Percentiles rank a stretch among this genome's conserved stretches.
Conservation (phyloP, 2,329 filamentous ascomycete genomes). For the Gnomoniopsis smithogilvyi region DNA sequence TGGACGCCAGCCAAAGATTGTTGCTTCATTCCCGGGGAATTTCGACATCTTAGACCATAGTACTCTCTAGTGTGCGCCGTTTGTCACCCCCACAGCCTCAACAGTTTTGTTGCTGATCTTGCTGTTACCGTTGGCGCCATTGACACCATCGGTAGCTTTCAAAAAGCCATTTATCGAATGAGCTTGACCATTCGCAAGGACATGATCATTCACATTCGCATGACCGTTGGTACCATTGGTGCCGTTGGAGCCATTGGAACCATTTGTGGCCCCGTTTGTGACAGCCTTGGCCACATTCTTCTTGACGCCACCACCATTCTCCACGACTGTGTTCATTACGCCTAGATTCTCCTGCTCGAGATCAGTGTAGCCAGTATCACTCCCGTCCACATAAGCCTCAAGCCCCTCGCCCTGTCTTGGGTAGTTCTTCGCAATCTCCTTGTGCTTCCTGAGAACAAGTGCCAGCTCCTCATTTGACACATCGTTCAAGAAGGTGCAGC, state of each 20-base stretch:
- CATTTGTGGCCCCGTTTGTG: constrained; percentile 30
- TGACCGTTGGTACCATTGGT: background rate
- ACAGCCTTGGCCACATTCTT: constrained; percentile 36
- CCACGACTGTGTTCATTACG: constrained; percentile 38
- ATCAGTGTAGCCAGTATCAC: constrained; percentile 59
- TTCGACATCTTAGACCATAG: too few species aligned
- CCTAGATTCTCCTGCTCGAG: constrained; percentile 34
- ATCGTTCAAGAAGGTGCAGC: constrained; percentile 67
- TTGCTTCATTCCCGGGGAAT: too few species aligned
- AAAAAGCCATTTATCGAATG: too few species aligned
- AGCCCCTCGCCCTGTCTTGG: constrained; percentile 63
- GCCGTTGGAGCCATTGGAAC: background rate
- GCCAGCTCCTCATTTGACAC: constrained; percentile 61
- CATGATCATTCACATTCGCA: background rate
- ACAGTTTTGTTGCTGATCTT: background rate
- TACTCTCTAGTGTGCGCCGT: too few species aligned
- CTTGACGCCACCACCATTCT: constrained; percentile 31
- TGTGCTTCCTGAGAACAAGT: constrained; percentile 58
- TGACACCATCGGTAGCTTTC: too few species aligned
- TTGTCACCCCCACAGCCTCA: constrained; percentile 5
- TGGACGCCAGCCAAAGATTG: too few species aligned
- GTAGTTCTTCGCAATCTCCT: constrained; percentile 59
- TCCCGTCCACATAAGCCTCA: constrained; percentile 67
- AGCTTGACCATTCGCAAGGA: background rate
- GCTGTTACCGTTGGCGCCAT: background rate